Conservation (phyloP, 176 grass and related monocot genomes). For the Hordeum marinum region DNA sequence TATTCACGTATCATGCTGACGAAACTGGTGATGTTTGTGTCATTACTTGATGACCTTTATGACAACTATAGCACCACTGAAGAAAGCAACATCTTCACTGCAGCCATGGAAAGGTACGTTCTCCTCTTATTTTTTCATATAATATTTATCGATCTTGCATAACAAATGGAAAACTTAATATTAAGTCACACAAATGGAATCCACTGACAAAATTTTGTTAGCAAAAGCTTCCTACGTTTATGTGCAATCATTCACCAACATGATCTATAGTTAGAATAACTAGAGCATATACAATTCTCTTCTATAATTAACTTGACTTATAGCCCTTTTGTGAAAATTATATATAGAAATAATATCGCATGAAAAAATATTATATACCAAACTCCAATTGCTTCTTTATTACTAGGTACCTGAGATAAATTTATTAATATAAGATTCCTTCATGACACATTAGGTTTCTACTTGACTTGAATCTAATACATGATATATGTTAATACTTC, state of each 20-base stretch:
- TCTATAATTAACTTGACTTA: too few relatives aligned
- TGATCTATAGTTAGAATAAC: not conserved
- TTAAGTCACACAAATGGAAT: not conserved
- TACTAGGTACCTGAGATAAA: too few relatives aligned
- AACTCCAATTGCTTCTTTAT: too few relatives aligned
- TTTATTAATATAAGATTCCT: too few relatives aligned
- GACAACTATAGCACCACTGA: conserved; percentile 42
- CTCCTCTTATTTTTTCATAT: not conserved
- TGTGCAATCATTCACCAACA: not conserved
- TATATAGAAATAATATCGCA: too few relatives aligned
- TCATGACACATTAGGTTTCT: too few relatives aligned
- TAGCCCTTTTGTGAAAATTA: too few relatives aligned
- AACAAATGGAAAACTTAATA: not conserved
- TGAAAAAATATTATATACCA: too few relatives aligned
- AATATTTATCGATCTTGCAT: not conserved
- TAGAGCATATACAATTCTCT: not conserved
- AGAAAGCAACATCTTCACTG: conserved; percentile 27
- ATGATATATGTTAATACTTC: too few relatives aligned
- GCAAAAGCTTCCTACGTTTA: not conserved
- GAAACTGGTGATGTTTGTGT: not conserved
- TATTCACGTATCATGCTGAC: conserved; percentile 24
- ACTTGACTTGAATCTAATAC: too few relatives aligned
- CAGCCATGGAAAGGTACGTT: conserved; percentile 38
- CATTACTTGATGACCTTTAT: conserved; percentile 48
- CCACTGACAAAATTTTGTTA: not conserved